These are phyloP conservation scores for Grosmannia serpens DNA, from an alignment of 2,329 filamentous ascomycete species.

Conservation along the genomic window DNA sequence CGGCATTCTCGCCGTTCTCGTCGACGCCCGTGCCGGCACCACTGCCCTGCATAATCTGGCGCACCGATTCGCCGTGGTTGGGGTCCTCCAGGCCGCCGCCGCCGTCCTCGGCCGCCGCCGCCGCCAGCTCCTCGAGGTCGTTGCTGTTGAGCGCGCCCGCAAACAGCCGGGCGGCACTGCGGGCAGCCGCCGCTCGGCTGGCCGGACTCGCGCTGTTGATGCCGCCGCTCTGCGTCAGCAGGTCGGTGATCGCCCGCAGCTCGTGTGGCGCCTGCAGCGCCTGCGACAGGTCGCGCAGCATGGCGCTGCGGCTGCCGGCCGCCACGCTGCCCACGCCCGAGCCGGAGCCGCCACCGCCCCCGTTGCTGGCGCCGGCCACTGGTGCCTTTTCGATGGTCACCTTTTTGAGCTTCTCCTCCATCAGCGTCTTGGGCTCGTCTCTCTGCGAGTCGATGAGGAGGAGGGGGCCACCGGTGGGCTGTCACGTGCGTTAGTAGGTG, in stretches of 20 bases:
- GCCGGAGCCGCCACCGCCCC: background rate
- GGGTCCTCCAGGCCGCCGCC: constrained; percentile 29
- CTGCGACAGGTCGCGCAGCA: constrained; percentile 9
- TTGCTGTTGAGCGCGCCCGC: constrained; percentile 6
- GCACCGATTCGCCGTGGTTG: too few relatives aligned
- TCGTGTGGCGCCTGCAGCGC: constrained; percentile 10
- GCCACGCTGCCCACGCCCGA: constrained; percentile 3
- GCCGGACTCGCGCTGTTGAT: constrained; percentile 16
- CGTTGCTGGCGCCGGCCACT: constrained; percentile 26
- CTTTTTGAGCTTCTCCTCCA: constrained; percentile 92
- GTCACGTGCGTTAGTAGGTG: constrained; percentile 3
- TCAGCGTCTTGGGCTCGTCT: constrained; percentile 62
- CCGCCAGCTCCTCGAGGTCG: constrained; percentile 6
- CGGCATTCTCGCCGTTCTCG: constrained; percentile 65
- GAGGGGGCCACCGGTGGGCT: constrained; percentile 89
- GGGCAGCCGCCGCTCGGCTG: constrained; percentile 21
- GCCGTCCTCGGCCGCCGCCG: constrained; percentile 13
- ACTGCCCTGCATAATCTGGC: too few relatives aligned
- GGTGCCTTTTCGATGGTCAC: constrained; percentile 51
- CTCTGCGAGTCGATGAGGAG: constrained; percentile 79
- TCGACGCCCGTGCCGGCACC: constrained; percentile 53
- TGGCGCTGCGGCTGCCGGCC: constrained; percentile 8
- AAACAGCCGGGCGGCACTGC: constrained; percentile 13
- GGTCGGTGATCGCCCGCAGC: constrained; percentile 29
- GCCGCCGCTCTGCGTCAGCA: constrained; percentile 14